Conservation (phyloP, 140 eudicot genomes). For the Ambrosia hybrid region DNA sequence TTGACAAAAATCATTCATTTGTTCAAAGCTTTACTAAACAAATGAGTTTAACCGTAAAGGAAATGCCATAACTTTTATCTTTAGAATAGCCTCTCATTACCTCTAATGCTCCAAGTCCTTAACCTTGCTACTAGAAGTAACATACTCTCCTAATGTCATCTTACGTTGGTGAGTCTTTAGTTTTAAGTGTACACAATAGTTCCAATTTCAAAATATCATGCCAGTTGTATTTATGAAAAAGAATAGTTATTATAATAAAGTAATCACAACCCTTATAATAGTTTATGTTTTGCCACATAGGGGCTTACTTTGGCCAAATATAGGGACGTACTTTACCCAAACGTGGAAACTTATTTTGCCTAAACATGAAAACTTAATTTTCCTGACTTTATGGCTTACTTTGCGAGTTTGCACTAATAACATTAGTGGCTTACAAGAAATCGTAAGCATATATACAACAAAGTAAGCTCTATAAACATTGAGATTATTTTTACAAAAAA, state of each 20-base stretch:
- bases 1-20: too few relatives aligned
- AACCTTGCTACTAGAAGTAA: background rate
- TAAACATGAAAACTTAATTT: background rate
- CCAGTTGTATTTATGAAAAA: background rate
- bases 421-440: background rate
- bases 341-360: background rate
- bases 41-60: background rate
- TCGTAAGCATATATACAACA: background rate
- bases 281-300: background rate
- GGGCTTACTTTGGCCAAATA: background rate
- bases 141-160: background rate
- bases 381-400: background rate
- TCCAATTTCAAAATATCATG: slow-evolving; percentile 7
- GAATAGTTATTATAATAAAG: background rate
- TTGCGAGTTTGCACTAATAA: background rate
- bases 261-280: background rate
- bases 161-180: background rate
- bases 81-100: background rate
- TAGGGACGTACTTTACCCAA: background rate
- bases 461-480: background rate
- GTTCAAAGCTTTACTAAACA: too few relatives aligned
- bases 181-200: background rate
- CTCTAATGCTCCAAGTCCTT: background rate
- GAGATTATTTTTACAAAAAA: background rate
- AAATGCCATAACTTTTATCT: background rate